Conservation (phyloP, 2,329 filamentous ascomycete genomes). For the Blumeriella jaapii region DNA sequence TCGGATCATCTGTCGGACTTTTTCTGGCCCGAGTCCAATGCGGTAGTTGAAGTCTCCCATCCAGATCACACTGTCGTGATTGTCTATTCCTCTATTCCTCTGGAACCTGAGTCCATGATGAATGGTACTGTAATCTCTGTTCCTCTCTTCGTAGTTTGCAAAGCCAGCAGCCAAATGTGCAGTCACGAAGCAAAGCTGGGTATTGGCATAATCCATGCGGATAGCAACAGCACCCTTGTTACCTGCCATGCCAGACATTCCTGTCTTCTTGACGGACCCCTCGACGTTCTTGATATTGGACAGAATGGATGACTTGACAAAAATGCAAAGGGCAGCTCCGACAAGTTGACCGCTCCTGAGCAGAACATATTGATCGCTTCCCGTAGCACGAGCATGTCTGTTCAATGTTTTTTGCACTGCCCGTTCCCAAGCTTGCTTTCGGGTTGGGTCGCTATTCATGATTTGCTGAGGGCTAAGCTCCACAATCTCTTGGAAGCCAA, state of each 20-base stretch:
- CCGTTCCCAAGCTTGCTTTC: slow-evolving; percentile 76
- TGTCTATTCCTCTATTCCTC: slow-evolving; percentile 78
- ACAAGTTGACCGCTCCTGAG: slow-evolving; percentile 89
- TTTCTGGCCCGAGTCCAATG: slow-evolving; percentile 73
- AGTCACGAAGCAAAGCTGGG: slow-evolving; percentile 87
- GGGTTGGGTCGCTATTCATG: slow-evolving; percentile 90
- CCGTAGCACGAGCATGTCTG: slow-evolving; percentile 48
- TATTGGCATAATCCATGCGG: slow-evolving; percentile 87
- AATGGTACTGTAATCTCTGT: slow-evolving; percentile 64
- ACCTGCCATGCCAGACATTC: slow-evolving; percentile 91
- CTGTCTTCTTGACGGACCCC: slow-evolving; percentile 85
- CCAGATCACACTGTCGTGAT: slow-evolving; percentile 86
- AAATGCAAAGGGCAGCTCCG: slow-evolving; percentile 83
- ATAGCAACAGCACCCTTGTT: slow-evolving; percentile 98
- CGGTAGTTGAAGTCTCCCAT: slow-evolving; percentile 98
- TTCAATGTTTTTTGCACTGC: slow-evolving; percentile 73
- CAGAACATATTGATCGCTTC: slow-evolving; percentile 73
- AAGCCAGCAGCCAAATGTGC: slow-evolving; percentile 94
- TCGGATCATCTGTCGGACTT: slow-evolving; percentile 62
- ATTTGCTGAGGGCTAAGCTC: slow-evolving; percentile 95
- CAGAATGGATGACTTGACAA: slow-evolving; percentile 69
- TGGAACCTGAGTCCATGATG: slow-evolving; percentile 82
- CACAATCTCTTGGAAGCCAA: slow-evolving; percentile 98
- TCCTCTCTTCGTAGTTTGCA: slow-evolving; percentile 91
- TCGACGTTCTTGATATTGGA: slow-evolving; percentile 91